Conservation (phyloP, 805 yeast species). For the Candida sanyiensis region DNA sequence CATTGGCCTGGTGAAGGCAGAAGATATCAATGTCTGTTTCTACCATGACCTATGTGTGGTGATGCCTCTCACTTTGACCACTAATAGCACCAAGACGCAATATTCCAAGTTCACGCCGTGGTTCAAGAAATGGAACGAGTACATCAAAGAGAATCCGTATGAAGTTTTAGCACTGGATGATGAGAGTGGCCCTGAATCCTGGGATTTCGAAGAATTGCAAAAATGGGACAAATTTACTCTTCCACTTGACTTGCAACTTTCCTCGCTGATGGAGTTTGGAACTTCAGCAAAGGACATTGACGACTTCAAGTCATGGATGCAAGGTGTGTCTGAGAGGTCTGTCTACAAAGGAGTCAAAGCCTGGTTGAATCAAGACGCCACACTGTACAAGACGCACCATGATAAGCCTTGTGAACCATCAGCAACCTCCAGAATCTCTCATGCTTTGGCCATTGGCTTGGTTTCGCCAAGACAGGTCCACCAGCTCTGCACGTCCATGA, state of each 20-base stretch:
- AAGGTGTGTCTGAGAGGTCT: not conserved
- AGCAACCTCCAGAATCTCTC: conserved; percentile 38
- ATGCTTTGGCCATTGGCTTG: conserved; percentile 41
- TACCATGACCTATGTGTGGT: conserved; percentile 41
- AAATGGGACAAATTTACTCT: conserved; percentile 17
- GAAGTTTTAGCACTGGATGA: not conserved
- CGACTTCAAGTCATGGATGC: not conserved
- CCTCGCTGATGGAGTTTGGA: conserved; percentile 11
- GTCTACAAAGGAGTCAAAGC: not conserved
- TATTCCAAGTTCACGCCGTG: conserved; percentile 45
- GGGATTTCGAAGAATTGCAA: conserved; percentile 7
- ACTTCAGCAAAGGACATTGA: conserved; percentile 5
- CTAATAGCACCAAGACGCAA: conserved; percentile 37
- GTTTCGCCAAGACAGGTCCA: conserved; percentile 36
- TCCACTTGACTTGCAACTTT: conserved; percentile 18
- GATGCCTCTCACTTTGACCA: conserved; percentile 33
- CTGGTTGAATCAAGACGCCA: conserved; percentile 7
- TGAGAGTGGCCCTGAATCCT: conserved; percentile 11
- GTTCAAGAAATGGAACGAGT: conserved; percentile 38
- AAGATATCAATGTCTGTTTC: conserved; percentile 13
- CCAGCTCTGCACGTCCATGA: conserved; percentile 27
- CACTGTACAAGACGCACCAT: conserved; percentile 2
- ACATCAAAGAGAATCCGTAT: conserved; percentile 22
- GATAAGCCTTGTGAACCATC: conserved; percentile 15
- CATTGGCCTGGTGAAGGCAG: conserved; percentile 19